Evolutionary conservation across 2,329 filamentous ascomycete genomes (phyloP), one percentile per base, ranked within the genome.

Genomic region (Ophidiomyces ophidiicola): DNA sequence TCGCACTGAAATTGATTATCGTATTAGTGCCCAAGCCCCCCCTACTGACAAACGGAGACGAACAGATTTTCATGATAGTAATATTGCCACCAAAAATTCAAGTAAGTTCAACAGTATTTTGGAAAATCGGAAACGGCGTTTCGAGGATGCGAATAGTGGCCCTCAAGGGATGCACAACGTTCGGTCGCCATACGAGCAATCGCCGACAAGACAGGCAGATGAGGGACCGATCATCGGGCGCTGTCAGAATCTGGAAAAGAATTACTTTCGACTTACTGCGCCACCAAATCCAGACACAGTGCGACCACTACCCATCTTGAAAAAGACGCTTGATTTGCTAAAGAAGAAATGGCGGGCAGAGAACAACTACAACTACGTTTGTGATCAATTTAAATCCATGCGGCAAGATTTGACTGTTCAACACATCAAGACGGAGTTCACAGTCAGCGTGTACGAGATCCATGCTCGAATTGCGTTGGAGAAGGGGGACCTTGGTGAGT

Each of bases 401-500:
- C 84, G 90, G 45, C 90, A 98, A 70, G 90, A 98, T 68, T 72
- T 98, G 59, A 98, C 90, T 26, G 90, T 98, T 40, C 90, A 98
- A 64, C 88, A 84, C 56, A 86, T 98, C 66, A 87, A 85, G 66
- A 94, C 86, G 62, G 83, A 92, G 38, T 96, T 98, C 59, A 96
- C 90, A 18, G 87, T 96, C 48, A 81, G 75, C 46, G 90, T 94
- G 33, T 98, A 98, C 64, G 90, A 98, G 67, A 92, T 88, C 46
- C 90, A 98, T 66, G 90, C 88, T 48, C 80, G 90, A 45, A 96
- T 98, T 65, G 90, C 90, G 50, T 71, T 98, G 63, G 88, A 98
- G 66, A 94, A 92, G 74, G 86, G 83, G 66, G 90, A 98, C 71
- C 76, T 96, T 70, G 88, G 90, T 98, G 90, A 98, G 90, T 98